Evolutionary conservation across 139 green algal species (phyloP), one percentile per base, ranked within the genome.

Genomic region (Chlamydomonas asymmetrica): DNA sequence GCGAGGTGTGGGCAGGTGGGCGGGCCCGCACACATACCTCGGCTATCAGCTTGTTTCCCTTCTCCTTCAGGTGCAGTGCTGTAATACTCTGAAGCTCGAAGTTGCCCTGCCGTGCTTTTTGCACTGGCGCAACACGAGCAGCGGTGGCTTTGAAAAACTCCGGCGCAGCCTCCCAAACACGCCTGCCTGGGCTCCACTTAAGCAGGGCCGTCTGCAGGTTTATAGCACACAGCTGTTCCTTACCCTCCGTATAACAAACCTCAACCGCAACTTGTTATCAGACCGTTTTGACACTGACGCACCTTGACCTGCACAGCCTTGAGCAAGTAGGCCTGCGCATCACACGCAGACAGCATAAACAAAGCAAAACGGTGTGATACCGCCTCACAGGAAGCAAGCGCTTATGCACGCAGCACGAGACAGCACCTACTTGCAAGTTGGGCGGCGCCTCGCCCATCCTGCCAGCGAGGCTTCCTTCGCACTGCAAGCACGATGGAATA

Each of bases 61-160:
- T 25, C 45, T 79, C 78, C 54, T 83, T 83, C 13, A 83, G 54
- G 45, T 63, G 38, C 3, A 64, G 5, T 1, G 59, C 56, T 1
- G 57, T 43, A 9, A 32, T 68, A 57, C 60, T 32, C 40, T 61
- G 70, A 22, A 49, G 5, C 40, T 31, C 50, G 23, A 76, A 76
- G 57, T 40, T 20, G 10, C 38, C 29, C 57, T 50, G 7, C 56
- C 70, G 39, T 22, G 57, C 70, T 0, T 29, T 39, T 40, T 37
- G 31, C 8, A 80, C 73, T 54, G 7, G n/a, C n/a, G 67, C 43
- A 16, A 39, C n/a, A 0, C 43, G 61, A 38, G 63, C 73, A 4
- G 71, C 78, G 2, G 78, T 84, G 65, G 57, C 62, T 23, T 76
- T 76, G 48, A 84, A 13, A 40, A 78, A 84, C 13, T 76, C 71